Base-by-base conservation (phyloP, 2,329 filamentous ascomycete genomes). In the Ceratocystis lukuohia region DNA sequence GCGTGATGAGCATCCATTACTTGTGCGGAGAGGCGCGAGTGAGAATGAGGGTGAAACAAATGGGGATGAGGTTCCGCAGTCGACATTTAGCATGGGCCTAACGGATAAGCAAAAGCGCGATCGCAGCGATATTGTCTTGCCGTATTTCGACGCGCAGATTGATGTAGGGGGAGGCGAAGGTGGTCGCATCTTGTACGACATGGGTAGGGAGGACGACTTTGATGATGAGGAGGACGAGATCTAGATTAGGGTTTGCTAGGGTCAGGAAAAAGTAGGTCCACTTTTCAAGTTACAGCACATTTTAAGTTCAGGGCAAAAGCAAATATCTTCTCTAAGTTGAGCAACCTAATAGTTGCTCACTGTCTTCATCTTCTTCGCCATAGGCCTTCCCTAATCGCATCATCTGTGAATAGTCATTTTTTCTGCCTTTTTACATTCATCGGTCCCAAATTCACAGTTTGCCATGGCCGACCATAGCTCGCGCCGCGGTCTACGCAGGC, bases 141-240 rank as follows among this genome's bases (percentile, higher is more conserved):
- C 94, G 17, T 97, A 99, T 74, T 96, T 95, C 76, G 94, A 99
- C 78, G 94, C 94, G 28, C 94, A 99, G 80, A 89, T 85, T 65
- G 88, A 87, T 61, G 82, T 85, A 64, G 87, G 86, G 0, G 82
- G 84, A 0, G 92, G 92, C 0, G 91, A 96, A 72, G 93, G 94
- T 3, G 94, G 94, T 0, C 82, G 93, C 68, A 99, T 99, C 70
- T 74, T 99, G 72, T 99, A 99, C 74, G 93, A 97, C 71, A 96
- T 97, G 89, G 93, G 92, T 1, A 84, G 86, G 69, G 94, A 97
- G 77, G 94, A 99, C 75, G 91, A 97, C 74, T 97, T 96, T 77
- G 92, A 96, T 71, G 92, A 96, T 68, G 91, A 96, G 73, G 91
- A 96, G 72, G 92, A 96, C 76, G 92, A 96, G 76, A 91, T 93